Conservation (phyloP, 345 rosid genomes). For the Psidium guajava region DNA sequence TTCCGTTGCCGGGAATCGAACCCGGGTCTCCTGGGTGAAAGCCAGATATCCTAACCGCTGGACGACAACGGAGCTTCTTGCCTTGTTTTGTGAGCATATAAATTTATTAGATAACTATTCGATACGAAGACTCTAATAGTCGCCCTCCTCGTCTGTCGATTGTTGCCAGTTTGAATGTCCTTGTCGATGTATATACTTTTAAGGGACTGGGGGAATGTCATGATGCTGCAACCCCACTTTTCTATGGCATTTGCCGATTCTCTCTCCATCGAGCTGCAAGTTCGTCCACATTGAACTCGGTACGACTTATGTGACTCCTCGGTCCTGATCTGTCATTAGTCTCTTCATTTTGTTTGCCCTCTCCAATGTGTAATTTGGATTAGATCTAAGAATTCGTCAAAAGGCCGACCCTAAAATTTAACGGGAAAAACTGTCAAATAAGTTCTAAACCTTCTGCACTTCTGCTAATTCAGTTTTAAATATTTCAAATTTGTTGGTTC, state of each 20-base stretch:
- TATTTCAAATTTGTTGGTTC: no score
- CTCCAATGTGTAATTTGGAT: not conserved
- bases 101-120: fast-evolving
- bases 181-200: not conserved
- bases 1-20: conserved; percentile 96
- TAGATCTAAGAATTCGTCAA: not conserved
- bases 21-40: conserved; percentile 99
- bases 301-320: not conserved
- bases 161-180: not conserved
- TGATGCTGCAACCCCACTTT: not conserved
- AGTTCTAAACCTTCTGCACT: no score
- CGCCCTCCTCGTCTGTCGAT: not conserved
- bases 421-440: no score
- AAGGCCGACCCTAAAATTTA: not conserved
- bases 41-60: conserved; percentile 98
- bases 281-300: not conserved
- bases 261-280: not conserved
- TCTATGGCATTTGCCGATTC: not conserved
- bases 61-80: conserved; percentile 57
- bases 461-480: no score
- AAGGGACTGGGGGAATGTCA: not conserved
- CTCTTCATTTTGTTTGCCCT: not conserved
- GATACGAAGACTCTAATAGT: not conserved
- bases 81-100: fast-evolving
- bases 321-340: not conserved